These are phyloP conservation scores for Nannochloris sp. DNA, from an alignment of 139 green algal species.

Conservation along the genomic window DNA sequence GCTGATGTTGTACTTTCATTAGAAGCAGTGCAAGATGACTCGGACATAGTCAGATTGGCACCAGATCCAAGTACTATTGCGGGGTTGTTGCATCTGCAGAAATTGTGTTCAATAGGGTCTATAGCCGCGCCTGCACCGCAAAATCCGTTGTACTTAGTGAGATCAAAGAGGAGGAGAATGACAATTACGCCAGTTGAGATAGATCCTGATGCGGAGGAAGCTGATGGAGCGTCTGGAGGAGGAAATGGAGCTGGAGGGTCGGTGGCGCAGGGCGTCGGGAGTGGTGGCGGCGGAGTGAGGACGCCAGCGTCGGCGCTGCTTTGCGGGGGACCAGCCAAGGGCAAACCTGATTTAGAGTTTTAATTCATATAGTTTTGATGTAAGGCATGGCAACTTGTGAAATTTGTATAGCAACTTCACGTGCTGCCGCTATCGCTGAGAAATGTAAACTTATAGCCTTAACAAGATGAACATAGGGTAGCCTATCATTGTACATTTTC, in stretches of 20 bases:
- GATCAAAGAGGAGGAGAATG: slow-evolving; percentile 48
- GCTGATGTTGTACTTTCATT: slow-evolving; percentile 52
- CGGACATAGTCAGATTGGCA: slow-evolving; percentile 44
- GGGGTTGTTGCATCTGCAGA: slow-evolving; percentile 51
- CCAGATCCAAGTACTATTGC: slow-evolving; percentile 39
- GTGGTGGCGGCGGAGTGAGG: too few species aligned
- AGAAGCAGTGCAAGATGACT: slow-evolving; percentile 48
- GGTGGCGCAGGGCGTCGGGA: too few species aligned
- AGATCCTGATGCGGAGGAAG: slow-evolving; percentile 49
- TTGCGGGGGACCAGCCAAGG: background rate
- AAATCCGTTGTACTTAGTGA: slow-evolving; percentile 45
- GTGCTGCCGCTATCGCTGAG: too few species aligned
- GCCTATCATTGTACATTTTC: too few species aligned
- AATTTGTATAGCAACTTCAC: too few species aligned
- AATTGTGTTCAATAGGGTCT: slow-evolving; percentile 40
- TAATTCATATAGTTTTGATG: too few species aligned
- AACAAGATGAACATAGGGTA: too few species aligned
- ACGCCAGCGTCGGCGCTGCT: background rate
- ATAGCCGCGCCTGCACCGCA: slow-evolving; percentile 30
- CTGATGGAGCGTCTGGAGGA: slow-evolving; percentile 10
- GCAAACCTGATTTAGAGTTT: background rate
- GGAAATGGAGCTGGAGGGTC: background rate
- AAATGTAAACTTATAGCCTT: too few species aligned
- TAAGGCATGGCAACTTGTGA: too few species aligned
- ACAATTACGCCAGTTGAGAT: slow-evolving; percentile 50